Evolutionary conservation across 805 yeast genomes (phyloP).

Genomic region (Torulaspora delbrueckii): DNA sequence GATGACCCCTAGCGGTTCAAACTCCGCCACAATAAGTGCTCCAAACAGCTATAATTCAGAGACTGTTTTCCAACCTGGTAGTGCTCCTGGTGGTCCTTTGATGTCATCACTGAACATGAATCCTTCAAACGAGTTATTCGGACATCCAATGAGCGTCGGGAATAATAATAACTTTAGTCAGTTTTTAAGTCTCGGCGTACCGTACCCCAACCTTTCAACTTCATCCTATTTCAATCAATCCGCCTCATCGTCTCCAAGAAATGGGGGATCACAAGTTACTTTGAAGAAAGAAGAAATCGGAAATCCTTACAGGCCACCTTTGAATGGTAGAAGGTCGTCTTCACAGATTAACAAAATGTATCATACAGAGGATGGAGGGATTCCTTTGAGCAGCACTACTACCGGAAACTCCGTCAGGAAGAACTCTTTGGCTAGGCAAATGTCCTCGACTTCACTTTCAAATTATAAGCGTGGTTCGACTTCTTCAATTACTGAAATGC

Average conservation of each 20-base stretch:
- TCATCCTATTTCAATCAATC: conserved; percentile 7
- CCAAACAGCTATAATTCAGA: conserved; percentile 34
- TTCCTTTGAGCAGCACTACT: conserved; percentile 17
- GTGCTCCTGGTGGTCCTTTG: conserved; percentile 12
- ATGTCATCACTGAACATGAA: conserved; percentile 1
- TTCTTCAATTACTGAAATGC: conserved; percentile 20
- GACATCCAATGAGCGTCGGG: conserved; percentile 1
- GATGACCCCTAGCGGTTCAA: conserved; percentile 34
- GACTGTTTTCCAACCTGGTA: conserved; percentile 11
- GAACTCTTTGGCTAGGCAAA: conserved; percentile 25
- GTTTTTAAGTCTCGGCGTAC: conserved; percentile 5
- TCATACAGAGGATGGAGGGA: conserved; percentile 20
- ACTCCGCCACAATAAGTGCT: conserved; percentile 36
- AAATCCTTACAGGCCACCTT: conserved; percentile 3
- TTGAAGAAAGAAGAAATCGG: conserved; percentile 7
- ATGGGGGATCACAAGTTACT: conserved; percentile 6
- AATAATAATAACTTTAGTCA: conserved; percentile 4
- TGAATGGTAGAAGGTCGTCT: conserved; percentile 15
- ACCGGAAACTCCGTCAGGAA: conserved; percentile 30
- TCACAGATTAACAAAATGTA: conserved; percentile 12
- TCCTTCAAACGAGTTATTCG: conserved; percentile 3
- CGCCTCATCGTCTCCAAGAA: conserved; percentile 12
- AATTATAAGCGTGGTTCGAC: conserved; percentile 23
- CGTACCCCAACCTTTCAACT: neutral
- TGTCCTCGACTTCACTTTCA: conserved; percentile 29